Base-by-base conservation (phyloP, 1,139 yeast species). In the Zygotorulaspora mrakii region DNA sequence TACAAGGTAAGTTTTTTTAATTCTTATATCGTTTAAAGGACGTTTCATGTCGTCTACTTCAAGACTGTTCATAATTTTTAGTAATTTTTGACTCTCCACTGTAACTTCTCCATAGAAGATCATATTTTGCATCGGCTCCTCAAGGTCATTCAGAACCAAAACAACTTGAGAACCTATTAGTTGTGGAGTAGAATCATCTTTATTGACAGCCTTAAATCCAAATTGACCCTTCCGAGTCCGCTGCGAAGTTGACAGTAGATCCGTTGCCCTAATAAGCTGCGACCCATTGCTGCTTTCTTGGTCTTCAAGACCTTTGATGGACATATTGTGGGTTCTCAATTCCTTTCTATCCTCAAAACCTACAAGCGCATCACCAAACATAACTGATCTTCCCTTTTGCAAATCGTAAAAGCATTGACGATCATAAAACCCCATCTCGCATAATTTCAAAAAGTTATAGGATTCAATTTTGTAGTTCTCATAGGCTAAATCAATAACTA, bases 351-450 rank as follows among this genome's bases (percentile, higher is more conserved):
- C 41, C 21, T 45, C 58, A 11, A 58, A 48, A 13, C 65, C 47
- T 5, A 66, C 62, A 67, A 70, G 65, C 1, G 65, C 60, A 43
- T 73, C 73, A 1, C 83, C 84, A 32, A 69, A 53, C 31, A 67
- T 70, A 5, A 69, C 69, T 1, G 64, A 43, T 25, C 53, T 59
- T 45, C 70, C 70, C 36, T 59, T 60, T 29, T 64, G 62, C 8
- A 77, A 53, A 42, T 69, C 64, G 51, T 67, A 66, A 40, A 79
- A 67, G 2, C 79, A 77, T 11, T 71, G 61, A 54, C 73, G 75
- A 38, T 76, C 71, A 62, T 67, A 80, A 59, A 72, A 74, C 45
- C 76, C 71, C 31, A 66, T 50, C 49, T 74, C 69, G 60, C 84
- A 77, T 11, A 79, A 66, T 48, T 77, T 73, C 33, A 80, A 46